Evolutionary conservation across 148 eudicot genomes (phyloP).

Genomic region (Rhododendron griersonianum): DNA sequence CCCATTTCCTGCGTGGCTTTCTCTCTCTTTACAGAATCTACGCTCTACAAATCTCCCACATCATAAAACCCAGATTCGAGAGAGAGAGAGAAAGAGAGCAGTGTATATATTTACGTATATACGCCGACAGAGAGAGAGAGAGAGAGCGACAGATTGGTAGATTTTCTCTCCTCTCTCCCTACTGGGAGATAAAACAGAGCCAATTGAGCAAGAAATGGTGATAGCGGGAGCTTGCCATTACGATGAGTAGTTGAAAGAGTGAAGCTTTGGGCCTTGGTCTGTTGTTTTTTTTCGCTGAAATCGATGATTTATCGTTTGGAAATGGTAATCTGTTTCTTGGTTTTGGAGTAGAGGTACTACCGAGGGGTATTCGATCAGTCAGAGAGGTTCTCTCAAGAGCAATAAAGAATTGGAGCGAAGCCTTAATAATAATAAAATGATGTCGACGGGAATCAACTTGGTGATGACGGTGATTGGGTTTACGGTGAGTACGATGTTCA

Average conservation of each 20-base stretch:
- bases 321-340: neutral
- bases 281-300: neutral
- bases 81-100: neutral
- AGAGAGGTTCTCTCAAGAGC: too few species aligned
- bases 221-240: neutral
- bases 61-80: neutral
- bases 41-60: neutral
- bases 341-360: neutral
- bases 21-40: neutral
- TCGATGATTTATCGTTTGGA: too few species aligned
- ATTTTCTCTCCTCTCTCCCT: neutral
- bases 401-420: neutral
- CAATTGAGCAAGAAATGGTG: neutral
- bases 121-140: neutral
- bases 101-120: neutral
- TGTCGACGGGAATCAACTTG: conserved; percentile 61
- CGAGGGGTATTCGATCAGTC: too few species aligned
- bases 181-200: neutral
- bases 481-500: conserved; percentile 74
- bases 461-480: conserved; percentile 98
- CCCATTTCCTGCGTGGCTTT: conserved; percentile 8
- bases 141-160: neutral
- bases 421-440: conserved; percentile 22
- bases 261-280: neutral
- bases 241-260: neutral